Percentiles rank a stretch among this genome's conserved stretches.
phyloP scores from a whole-genome alignment of 768 basidiomycete species.

The Suillus sp. region DNA sequence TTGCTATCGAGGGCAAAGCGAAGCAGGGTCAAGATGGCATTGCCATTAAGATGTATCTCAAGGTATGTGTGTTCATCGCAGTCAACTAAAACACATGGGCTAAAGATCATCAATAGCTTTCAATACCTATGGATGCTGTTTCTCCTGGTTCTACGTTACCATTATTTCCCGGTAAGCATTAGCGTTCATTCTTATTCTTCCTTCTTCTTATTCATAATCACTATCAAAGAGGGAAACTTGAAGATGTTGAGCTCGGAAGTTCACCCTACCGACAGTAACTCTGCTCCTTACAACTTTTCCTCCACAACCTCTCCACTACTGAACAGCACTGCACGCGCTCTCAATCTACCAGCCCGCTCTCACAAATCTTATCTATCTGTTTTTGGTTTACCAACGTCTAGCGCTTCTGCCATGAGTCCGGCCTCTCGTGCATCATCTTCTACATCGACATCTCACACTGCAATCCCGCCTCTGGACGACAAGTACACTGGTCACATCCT shows the following conservation, averaged over 20 bases:
- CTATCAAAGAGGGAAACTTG: constrained; percentile 68
- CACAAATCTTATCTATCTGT: constrained; percentile 61
- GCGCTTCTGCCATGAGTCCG: constrained; percentile 31
- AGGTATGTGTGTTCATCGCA: constrained; percentile 54
- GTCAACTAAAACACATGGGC: neutral
- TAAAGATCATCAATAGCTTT: constrained; percentile 44
- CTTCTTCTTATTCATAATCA: constrained; percentile 5
- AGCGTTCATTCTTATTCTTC: constrained; percentile 7
- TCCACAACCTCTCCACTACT: constrained; percentile 62
- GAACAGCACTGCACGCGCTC: constrained; percentile 66
- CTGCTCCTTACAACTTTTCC: constrained; percentile 76
- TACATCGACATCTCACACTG: constrained; percentile 30
- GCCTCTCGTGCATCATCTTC: constrained; percentile 42
- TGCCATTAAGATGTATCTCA: constrained; percentile 74
- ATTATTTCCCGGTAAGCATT: constrained; percentile 64
- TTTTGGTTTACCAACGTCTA: constrained; percentile 45
- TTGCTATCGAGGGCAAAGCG: constrained; percentile 74
- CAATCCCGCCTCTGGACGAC: constrained; percentile 53
- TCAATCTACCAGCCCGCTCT: constrained; percentile 65
- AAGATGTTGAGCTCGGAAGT: constrained; percentile 73
- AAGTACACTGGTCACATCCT: constrained; percentile 76
- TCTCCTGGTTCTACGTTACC: constrained; percentile 70
- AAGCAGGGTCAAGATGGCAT: constrained; percentile 67
- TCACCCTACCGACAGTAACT: constrained; percentile 73
- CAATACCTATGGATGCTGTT: constrained; percentile 65